Percentiles rank a stretch among this genome's conserved stretches.
These are phyloP conservation scores for Blastobotrys arbuscula DNA, from an alignment of 1,139 yeast genomes.

Conservation along the genomic window DNA sequence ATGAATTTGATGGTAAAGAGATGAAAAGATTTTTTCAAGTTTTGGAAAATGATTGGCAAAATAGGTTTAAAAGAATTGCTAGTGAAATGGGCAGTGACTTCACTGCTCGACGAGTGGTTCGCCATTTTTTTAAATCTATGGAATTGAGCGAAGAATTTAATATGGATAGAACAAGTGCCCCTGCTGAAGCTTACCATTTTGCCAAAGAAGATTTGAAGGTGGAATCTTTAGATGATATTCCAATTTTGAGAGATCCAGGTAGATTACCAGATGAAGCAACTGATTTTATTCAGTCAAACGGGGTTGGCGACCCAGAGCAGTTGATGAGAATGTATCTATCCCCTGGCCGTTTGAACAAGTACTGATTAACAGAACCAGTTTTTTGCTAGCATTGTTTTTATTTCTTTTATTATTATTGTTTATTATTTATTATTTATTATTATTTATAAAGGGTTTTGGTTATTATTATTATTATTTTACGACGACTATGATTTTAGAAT, in stretches of 20 bases:
- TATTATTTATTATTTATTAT: background rate
- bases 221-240: background rate
- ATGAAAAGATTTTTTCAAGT: constrained; percentile 28
- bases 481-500: no score
- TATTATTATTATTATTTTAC: no score
- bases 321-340: constrained; percentile 2
- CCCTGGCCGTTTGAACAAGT: background rate
- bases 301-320: background rate
- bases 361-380: background rate
- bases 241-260: constrained; percentile 3
- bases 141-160: constrained; percentile 1
- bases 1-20: constrained; percentile 33
- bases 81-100: constrained; percentile 29
- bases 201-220: background rate
- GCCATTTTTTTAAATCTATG: background rate
- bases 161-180: background rate
- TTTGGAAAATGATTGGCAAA: constrained; percentile 38
- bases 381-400: background rate
- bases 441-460: background rate
- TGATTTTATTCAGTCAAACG: background rate
- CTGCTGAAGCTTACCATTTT: background rate
- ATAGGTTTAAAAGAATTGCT: constrained; percentile 37
- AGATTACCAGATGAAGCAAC: constrained; percentile 1
- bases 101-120: constrained; percentile 13
- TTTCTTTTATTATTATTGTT: background rate